These are phyloP conservation scores for Lasiodiplodia theobromae DNA, from an alignment of 2,329 filamentous ascomycete genomes.

Conservation along the genomic window DNA sequence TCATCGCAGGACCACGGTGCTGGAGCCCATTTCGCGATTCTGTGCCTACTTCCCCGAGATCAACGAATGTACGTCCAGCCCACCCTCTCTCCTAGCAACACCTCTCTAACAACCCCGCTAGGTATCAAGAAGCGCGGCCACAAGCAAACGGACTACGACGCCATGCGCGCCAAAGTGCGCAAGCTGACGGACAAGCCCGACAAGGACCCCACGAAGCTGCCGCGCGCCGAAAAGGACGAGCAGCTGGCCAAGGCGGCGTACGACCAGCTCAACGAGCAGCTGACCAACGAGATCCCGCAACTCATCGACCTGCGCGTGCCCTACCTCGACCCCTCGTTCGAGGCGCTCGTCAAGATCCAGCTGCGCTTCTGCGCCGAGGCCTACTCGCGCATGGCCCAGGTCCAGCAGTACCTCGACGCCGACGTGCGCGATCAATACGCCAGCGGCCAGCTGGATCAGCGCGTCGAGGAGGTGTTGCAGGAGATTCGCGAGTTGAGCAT, in stretches of 20 bases:
- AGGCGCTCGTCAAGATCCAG: conserved; percentile 98
- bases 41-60: conserved; percentile 99
- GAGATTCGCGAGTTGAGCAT: conserved; percentile 98
- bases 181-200: conserved; percentile 97
- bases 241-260: conserved; percentile 93
- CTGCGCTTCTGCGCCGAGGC: conserved; percentile 97
- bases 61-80: conserved; percentile 78
- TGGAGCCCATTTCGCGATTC: conserved; percentile 94
- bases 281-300: conserved; percentile 90
- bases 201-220: conserved; percentile 96
- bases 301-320: conserved; percentile 96
- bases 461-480: conserved; percentile 94
- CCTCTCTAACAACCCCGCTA: conserved; percentile 39
- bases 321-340: conserved; percentile 95
- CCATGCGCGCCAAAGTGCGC: conserved; percentile 94
- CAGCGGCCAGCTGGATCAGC: conserved; percentile 85
- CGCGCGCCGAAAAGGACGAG: conserved; percentile 93
- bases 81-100: not conserved
- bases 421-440: conserved; percentile 97
- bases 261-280: conserved; percentile 95
- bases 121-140: conserved; percentile 98
- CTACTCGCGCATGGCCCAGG: conserved; percentile 97
- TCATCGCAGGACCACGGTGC: conserved; percentile 75
- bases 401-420: conserved; percentile 96
- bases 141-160: conserved; percentile 98